Conservation (phyloP, 208 protist species). For the Trypanosoma avium region DNA sequence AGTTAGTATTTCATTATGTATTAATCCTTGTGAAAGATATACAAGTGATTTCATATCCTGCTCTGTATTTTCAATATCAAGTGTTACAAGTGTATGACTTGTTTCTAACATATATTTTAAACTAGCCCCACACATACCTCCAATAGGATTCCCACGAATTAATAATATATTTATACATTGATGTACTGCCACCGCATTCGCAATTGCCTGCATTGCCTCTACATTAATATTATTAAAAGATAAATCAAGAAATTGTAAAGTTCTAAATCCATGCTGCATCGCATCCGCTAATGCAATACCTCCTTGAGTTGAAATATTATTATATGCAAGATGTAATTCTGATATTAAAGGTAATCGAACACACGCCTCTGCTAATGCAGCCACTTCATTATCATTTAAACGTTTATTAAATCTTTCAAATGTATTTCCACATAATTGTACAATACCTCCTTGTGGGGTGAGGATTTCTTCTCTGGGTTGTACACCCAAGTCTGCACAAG, state of each 20-base stretch:
- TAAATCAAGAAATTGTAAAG: constrained; percentile 53
- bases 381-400: constrained; percentile 60
- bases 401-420: constrained; percentile 61
- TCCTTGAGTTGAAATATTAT: constrained; percentile 50
- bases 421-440: constrained; percentile 54
- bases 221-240: constrained; percentile 56
- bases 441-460: constrained; percentile 17
- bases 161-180: constrained; percentile 30
- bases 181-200: constrained; percentile 28
- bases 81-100: constrained; percentile 33
- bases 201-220: constrained; percentile 45
- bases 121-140: constrained; percentile 32
- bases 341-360: constrained; percentile 24
- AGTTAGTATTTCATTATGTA: constrained; percentile 40
- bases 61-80: constrained; percentile 61
- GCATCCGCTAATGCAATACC: constrained; percentile 42
- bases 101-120: constrained; percentile 37
- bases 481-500: constrained; percentile 37
- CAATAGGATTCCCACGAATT: constrained; percentile 62
- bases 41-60: constrained; percentile 62
- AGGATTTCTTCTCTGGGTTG: constrained; percentile 46
- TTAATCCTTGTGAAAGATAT: constrained; percentile 37
- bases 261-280: constrained; percentile 32
- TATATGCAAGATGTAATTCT: constrained; percentile 63
- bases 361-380: constrained; percentile 34